Base-by-base conservation (phyloP, 176 grass and related monocot genomes). In the Oryza longistaminata region DNA sequence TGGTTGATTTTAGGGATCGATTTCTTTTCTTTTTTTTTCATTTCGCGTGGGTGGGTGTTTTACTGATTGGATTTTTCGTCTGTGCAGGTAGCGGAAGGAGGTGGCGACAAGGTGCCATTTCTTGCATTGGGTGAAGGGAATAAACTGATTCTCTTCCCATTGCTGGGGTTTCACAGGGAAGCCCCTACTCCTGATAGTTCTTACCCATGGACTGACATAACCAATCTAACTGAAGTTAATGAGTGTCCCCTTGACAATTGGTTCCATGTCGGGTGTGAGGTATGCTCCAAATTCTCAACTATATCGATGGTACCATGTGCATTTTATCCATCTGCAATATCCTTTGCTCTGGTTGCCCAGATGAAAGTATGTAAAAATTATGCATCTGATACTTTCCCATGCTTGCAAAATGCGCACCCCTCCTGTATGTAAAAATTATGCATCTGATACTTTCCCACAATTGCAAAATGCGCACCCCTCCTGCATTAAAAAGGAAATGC, bases 231-330 rank as follows among this genome's bases (percentile, higher is more conserved):
- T 61, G 74, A 91, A 64, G 72, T 67, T 52, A 85, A 80, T 15
- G 86, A 87, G 81, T 96, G 91, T 48, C 91, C 93, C 70, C 77
- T 85, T 52, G 91, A 99, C 73, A 94, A 90, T 87, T 99, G 96
- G 96, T 71, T 99, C 79, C 91, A 94, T 83, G 65, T 99, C 26
- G 90, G 93, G 64, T 99, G 93, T 5, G 91, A 96, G 93, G 96
- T 96, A 89, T 88, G 86, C 29, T 71, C 37, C 69, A 66, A 81
- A 29, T 67, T 31, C 64, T 8, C 39, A 40, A 39, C 48, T 78
- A 19, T 49, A 73, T 67, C 24, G 64, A 71, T 82, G 12, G 1
- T 76, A 44, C 42, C 8, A 22, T 82, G 49, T 24, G 2, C 26
- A 42, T 13, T 73, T 44, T 25, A 15, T 7, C 19, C 16, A 44